A percentile compares a stretch with the other conserved stretches of the same genome.
Conservation (phyloP, 345 rosid species). For the Lenwebbia sp. region DNA sequence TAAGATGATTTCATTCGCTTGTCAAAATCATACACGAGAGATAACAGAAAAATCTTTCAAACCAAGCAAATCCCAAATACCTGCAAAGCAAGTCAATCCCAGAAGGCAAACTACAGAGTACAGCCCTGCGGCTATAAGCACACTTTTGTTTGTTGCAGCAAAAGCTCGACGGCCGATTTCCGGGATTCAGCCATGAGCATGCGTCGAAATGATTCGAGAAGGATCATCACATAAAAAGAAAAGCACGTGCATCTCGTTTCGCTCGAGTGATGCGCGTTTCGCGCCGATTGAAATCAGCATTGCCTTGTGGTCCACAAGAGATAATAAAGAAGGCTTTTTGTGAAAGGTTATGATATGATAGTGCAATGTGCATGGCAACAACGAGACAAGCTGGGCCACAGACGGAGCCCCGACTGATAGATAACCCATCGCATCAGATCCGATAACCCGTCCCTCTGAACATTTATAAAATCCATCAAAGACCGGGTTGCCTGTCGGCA, state of each 20-base stretch:
- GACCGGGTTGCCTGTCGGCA: neutral
- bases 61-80: neutral
- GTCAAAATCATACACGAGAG: neutral
- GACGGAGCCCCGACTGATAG: neutral
- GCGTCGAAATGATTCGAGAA: neutral
- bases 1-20: neutral
- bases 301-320: neutral
- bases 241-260: neutral
- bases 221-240: neutral
- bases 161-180: neutral
- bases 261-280: neutral
- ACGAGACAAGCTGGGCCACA: neutral
- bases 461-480: neutral
- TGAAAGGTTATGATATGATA: too few species aligned
- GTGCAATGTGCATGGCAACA: too few species aligned
- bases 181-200: neutral
- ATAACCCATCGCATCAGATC: neutral
- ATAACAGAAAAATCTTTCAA: neutral
- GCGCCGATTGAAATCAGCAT: neutral
- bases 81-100: neutral
- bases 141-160: neutral
- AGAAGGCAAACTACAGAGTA: neutral
- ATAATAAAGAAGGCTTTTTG: neutral
- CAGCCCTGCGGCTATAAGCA: neutral
- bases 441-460: neutral